Evolutionary conservation across 2,329 filamentous ascomycete species (phyloP).

Genomic region (Xylariaceae sp.): DNA sequence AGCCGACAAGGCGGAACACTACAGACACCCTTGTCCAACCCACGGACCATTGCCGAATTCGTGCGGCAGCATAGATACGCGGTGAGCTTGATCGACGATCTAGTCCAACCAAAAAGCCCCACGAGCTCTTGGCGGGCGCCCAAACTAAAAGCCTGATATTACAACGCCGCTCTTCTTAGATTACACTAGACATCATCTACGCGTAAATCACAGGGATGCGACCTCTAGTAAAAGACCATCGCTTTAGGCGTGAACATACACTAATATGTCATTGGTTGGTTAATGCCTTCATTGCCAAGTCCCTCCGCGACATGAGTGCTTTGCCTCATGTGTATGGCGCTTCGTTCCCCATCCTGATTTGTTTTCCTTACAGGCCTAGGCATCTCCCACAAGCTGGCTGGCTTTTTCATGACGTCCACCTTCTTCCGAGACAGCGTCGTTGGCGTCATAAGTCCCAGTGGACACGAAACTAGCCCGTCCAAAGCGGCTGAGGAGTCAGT

Average conservation of each 20-base stretch:
- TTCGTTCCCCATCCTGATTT: not conserved
- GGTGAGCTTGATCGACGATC: no score
- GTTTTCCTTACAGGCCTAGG: not conserved
- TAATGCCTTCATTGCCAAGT: conserved; percentile 4
- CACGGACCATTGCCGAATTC: no score
- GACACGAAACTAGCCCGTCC: not conserved
- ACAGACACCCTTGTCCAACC: no score
- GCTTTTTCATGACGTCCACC: no score
- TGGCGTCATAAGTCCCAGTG: no score
- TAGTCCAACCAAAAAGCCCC: no score
- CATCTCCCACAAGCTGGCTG: no score
- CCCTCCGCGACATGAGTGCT: not conserved
- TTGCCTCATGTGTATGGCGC: not conserved
- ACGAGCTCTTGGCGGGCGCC: no score
- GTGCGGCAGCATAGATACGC: no score
- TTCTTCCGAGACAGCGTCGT: no score
- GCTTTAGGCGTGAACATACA: not conserved
- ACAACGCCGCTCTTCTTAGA: no score
- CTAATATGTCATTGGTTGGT: not conserved
- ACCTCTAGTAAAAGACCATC: not conserved
- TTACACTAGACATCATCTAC: conserved; percentile 1
- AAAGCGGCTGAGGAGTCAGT: not conserved
- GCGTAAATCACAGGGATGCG: not conserved
- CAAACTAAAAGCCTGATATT: no score
- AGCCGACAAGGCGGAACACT: conserved; percentile 1